Conservation (phyloP, 176 grass and related monocot species). For the Aechmea fasciata region DNA sequence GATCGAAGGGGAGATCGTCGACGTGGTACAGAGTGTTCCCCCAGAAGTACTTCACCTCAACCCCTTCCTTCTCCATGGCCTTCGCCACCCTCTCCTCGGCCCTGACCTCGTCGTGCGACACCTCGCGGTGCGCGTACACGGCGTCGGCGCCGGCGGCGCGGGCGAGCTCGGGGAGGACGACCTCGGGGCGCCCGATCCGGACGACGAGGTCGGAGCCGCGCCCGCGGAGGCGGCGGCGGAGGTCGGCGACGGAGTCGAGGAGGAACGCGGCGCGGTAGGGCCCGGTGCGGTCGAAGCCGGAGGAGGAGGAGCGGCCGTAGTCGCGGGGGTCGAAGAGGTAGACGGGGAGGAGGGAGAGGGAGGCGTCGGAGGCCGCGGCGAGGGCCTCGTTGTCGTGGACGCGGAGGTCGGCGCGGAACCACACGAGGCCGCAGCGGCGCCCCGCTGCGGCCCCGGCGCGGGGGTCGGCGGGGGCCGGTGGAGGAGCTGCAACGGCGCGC, state of each 20-base stretch:
- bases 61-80: slow-evolving; percentile 73
- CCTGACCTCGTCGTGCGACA: slow-evolving; percentile 62
- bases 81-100: slow-evolving; percentile 60
- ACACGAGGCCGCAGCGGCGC: slow-evolving; percentile 66
- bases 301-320: slow-evolving; percentile 50
- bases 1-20: slow-evolving; percentile 67
- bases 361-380: slow-evolving; percentile 32
- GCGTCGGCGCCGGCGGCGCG: slow-evolving; percentile 42
- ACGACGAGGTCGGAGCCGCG: slow-evolving; percentile 76
- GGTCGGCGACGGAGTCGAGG: slow-evolving; percentile 74
- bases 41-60: slow-evolving; percentile 96
- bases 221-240: slow-evolving; percentile 46
- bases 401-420: slow-evolving; percentile 76
- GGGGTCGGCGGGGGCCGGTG: slow-evolving; percentile 37
- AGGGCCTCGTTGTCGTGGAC: slow-evolving; percentile 74
- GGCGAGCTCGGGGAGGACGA: slow-evolving; percentile 68
- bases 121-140: slow-evolving; percentile 82
- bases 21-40: slow-evolving; percentile 86
- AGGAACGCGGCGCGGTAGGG: slow-evolving; percentile 64
- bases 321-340: slow-evolving; percentile 76
- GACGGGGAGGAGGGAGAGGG: slow-evolving; percentile 63
- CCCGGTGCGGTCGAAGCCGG: slow-evolving; percentile 61
- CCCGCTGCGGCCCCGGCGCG: slow-evolving; percentile 34
- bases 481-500: slow-evolving; percentile 1
- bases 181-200: slow-evolving; percentile 69